A percentile compares a stretch with the other conserved stretches of the same genome.
Conservation (phyloP, 257 asterid species). For the Salvia rosmarinus region DNA sequence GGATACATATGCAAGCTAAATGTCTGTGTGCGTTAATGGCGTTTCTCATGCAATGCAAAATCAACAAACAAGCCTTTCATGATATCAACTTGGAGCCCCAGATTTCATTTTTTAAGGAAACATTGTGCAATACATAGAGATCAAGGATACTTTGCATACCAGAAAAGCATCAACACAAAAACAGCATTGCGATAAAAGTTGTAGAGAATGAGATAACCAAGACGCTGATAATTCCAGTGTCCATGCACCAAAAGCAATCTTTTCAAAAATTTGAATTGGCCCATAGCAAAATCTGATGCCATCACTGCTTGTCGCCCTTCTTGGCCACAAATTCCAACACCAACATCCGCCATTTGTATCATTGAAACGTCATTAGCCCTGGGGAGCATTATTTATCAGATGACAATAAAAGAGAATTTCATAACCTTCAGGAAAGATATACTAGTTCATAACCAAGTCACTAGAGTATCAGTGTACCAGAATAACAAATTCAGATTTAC, state of each 20-base stretch:
- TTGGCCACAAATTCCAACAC: conserved; percentile 97
- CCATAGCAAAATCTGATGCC: conserved; percentile 99
- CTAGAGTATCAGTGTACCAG: conserved; percentile 26
- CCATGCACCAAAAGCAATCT: conserved; percentile 93
- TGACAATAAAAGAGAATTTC: conserved; percentile 30
- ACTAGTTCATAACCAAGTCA: conserved; percentile 17
- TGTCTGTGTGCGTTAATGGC: neutral
- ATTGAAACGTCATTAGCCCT: conserved; percentile 99
- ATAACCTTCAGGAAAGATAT: conserved; percentile 14
- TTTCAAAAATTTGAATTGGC: conserved; percentile 91
- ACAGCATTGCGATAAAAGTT: conserved; percentile 91
- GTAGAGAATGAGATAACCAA: conserved; percentile 92
- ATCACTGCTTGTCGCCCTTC: conserved; percentile 99
- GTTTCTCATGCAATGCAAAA: conserved; percentile 2
- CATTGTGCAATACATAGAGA: conserved; percentile 13
- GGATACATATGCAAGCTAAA: neutral
- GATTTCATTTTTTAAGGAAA: conserved; percentile 16
- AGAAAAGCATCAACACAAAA: conserved; percentile 81
- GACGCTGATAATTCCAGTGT: conserved; percentile 97
- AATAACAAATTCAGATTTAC: conserved; percentile 47
- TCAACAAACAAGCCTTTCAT: conserved; percentile 20
- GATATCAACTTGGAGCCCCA: conserved; percentile 11
- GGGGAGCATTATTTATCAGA: conserved; percentile 41
- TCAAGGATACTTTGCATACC: conserved; percentile 52
- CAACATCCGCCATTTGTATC: conserved; percentile 99